phyloP scores from a whole-genome alignment of 768 basidiomycete species.

The Lactarius tabidus region DNA sequence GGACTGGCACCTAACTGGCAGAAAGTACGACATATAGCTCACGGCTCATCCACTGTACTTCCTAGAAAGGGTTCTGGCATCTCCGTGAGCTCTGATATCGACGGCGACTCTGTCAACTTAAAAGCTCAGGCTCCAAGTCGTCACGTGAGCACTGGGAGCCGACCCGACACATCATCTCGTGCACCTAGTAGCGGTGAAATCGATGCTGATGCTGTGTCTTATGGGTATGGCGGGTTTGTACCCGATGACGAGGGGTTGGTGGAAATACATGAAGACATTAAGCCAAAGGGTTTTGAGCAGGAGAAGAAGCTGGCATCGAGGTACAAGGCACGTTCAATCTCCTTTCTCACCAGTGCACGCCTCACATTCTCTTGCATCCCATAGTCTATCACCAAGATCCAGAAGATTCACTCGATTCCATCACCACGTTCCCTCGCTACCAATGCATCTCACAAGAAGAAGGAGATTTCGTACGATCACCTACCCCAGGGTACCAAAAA shows the following conservation, averaged over 20 bases:
- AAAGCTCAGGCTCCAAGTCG: too few species aligned
- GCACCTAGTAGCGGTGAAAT: not conserved
- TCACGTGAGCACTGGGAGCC: too few species aligned
- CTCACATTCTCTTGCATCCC: not conserved
- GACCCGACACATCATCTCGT: too few species aligned
- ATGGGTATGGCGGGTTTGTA: not conserved
- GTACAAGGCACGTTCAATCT: not conserved
- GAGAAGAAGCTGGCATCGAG: not conserved
- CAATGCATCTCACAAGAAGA: not conserved
- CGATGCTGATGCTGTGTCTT: not conserved
- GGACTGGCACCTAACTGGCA: not conserved
- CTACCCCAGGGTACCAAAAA: not conserved
- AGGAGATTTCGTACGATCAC: not conserved
- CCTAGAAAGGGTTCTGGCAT: not conserved
- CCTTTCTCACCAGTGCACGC: not conserved
- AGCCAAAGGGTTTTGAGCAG: not conserved
- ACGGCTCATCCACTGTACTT: not conserved
- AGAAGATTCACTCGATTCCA: not conserved
- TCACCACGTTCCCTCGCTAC: not conserved
- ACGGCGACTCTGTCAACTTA: too few species aligned
- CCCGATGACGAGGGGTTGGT: not conserved
- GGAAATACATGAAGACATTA: not conserved
- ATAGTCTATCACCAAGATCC: not conserved
- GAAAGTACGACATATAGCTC: not conserved
- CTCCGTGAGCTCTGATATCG: not conserved